phyloP scores from a whole-genome alignment of 169 alveolate species.

The Plasmodium coatneyi region DNA sequence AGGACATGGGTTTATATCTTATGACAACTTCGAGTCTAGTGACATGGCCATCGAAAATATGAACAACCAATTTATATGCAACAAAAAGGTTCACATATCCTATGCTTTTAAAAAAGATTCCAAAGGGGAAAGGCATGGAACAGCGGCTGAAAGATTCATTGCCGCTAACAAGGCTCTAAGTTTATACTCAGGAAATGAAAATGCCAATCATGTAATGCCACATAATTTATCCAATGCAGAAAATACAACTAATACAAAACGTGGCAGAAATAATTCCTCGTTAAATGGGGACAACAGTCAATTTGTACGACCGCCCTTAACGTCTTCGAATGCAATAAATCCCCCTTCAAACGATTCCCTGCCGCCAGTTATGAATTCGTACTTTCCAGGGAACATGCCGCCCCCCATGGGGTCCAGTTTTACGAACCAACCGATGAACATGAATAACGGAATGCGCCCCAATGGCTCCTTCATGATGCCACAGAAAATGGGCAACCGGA shows the following conservation, averaged over 20 bases:
- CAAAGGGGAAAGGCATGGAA: slow-evolving; percentile 93
- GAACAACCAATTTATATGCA: slow-evolving; percentile 96
- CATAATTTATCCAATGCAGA: slow-evolving; percentile 34
- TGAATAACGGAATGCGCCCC: neutral
- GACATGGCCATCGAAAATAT: slow-evolving; percentile 98
- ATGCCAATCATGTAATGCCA: slow-evolving; percentile 59
- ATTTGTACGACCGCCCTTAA: slow-evolving; percentile 10
- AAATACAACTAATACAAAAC: neutral
- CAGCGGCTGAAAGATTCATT: slow-evolving; percentile 92
- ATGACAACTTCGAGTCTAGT: slow-evolving; percentile 97
- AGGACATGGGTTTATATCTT: slow-evolving; percentile 97
- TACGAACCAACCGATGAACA: slow-evolving; percentile 4
- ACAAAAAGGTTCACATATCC: slow-evolving; percentile 96
- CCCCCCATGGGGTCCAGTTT: slow-evolving; percentile 22
- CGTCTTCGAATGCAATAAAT: neutral
- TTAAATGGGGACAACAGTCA: slow-evolving; percentile 1
- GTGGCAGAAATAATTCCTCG: slow-evolving; percentile 9
- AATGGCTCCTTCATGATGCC: slow-evolving; percentile 33
- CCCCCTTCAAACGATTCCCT: slow-evolving; percentile 34
- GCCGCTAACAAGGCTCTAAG: slow-evolving; percentile 89
- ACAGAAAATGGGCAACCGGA: slow-evolving; percentile 22
- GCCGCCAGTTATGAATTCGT: slow-evolving; percentile 44
- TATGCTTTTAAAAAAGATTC: slow-evolving; percentile 98
- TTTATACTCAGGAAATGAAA: slow-evolving; percentile 74
- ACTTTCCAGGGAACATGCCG: slow-evolving; percentile 16